Base-by-base conservation (phyloP, 805 yeast species). In the Cyberlindnera maritima region DNA sequence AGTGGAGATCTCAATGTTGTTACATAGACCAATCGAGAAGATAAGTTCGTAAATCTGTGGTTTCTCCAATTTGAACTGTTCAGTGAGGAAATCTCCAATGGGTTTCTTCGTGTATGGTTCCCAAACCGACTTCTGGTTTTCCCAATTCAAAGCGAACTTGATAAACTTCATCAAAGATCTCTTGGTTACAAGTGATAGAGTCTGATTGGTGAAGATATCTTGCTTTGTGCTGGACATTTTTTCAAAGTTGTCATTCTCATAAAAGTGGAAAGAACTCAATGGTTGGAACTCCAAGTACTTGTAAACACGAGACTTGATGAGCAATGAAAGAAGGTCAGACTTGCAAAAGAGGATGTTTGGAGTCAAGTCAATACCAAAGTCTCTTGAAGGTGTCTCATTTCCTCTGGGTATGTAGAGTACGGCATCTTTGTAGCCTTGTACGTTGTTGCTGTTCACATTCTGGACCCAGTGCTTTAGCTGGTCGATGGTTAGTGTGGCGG, bases 221-320 rank as follows among this genome's bases (percentile, higher is more conserved):
- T 92, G 95, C 63, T 90, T 92, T 25, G 96, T 79, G 50, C 85
- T 85, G 28, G 90, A 77, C 61, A 91, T 78, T 64, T 88, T 88
- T 56, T 86, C 96, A 69, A 94, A 92, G 43, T 81, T 75, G 65
- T 92, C 97, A 62, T 88, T 85, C 66, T 91, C 97, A 67, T 78
- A 94, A n/a, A 96, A 88, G 65, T 94, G 98, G 70, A 92, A 91
- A 54, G 83, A 85, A 38, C 88, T 80, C 53, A 92, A 70, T 20
- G 96, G 83, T 69, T 89, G 95, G 69, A 92, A 92, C 65, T 94
- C 98, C 62, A 94, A 74, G 67, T 92, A 92, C 63, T 88, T 83
- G 63, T 88, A 88, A 18, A 94, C 97, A 52, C 96, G 79, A 42
- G 95, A 83, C 63, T 88, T 85, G 50, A 91, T 75, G 49, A 92